These are phyloP conservation scores for Fagus sylvatica DNA, from an alignment of 306 rosid genomes.

Conservation along the genomic window DNA sequence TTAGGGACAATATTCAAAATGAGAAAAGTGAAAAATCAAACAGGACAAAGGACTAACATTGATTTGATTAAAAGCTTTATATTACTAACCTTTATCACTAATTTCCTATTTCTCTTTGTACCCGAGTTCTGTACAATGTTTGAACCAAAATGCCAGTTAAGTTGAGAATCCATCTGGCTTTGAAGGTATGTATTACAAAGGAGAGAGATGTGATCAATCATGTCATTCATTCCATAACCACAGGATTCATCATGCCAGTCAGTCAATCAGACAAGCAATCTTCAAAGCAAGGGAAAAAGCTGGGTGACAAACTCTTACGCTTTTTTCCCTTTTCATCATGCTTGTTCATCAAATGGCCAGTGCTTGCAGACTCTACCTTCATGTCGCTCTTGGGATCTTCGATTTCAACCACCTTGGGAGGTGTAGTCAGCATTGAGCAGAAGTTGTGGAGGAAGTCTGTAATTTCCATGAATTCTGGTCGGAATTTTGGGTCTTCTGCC, in stretches of 20 bases:
- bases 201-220: not conserved
- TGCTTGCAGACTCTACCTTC: not conserved
- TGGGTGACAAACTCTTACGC: conserved; percentile 8
- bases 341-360: not conserved
- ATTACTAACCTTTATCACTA: not conserved
- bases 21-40: not conserved
- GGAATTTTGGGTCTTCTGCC: conserved; percentile 49
- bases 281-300: conserved; percentile 21
- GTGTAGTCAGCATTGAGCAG: conserved; percentile 1
- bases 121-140: conserved; percentile 24
- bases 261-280: conserved; percentile 21
- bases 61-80: not conserved
- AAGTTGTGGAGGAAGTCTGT: conserved; percentile 19
- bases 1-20: not conserved
- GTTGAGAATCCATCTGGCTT: not conserved
- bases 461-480: conserved; percentile 58
- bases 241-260: conserved; percentile 6
- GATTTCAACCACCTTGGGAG: conserved; percentile 15
- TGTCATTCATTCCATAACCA: not conserved
- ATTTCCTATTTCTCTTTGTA: not conserved
- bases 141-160: not conserved
- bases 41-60: not conserved
- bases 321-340: not conserved
- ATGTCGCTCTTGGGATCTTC: conserved; percentile 12
- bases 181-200: not conserved